phyloP scores from a whole-genome alignment of 75 land plant species.

The Cupressus sempervirens region DNA sequence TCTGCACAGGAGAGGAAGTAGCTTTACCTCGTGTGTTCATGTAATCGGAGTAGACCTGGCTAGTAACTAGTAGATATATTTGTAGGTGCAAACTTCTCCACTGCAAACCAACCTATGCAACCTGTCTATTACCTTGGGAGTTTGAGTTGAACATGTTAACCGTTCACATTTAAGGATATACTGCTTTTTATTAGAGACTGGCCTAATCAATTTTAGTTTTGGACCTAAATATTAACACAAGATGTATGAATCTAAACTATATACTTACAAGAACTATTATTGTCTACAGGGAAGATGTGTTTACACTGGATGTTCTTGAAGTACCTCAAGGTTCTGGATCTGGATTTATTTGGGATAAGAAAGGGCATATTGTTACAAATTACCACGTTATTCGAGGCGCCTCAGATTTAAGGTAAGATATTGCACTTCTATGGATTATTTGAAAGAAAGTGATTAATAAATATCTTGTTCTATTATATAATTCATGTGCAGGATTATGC shows the following conservation, averaged over 20 bases:
- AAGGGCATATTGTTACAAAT: slow-evolving; percentile 48
- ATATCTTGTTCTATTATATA: background rate
- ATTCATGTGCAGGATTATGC: background rate
- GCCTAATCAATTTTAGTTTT: background rate
- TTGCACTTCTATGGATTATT: background rate
- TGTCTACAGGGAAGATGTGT: slow-evolving; percentile 39
- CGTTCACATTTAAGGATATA: background rate
- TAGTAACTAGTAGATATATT: background rate
- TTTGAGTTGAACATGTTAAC: background rate
- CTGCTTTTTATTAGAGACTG: background rate
- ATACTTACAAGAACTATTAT: background rate
- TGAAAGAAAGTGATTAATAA: background rate
- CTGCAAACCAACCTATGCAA: background rate
- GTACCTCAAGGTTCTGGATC: slow-evolving; percentile 62
- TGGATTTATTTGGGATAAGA: slow-evolving; percentile 46
- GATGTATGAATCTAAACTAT: background rate
- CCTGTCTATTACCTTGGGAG: background rate
- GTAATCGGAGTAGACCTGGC: background rate
- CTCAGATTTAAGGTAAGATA: slow-evolving; percentile 39
- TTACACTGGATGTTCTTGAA: slow-evolving; percentile 46
- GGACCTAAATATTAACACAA: background rate
- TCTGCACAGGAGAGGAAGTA: background rate
- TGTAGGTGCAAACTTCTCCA: background rate
- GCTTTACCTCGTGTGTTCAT: background rate
- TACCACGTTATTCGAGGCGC: slow-evolving; percentile 50